Conservation (phyloP, 345 rosid species). For the Aethionema arabicum region DNA sequence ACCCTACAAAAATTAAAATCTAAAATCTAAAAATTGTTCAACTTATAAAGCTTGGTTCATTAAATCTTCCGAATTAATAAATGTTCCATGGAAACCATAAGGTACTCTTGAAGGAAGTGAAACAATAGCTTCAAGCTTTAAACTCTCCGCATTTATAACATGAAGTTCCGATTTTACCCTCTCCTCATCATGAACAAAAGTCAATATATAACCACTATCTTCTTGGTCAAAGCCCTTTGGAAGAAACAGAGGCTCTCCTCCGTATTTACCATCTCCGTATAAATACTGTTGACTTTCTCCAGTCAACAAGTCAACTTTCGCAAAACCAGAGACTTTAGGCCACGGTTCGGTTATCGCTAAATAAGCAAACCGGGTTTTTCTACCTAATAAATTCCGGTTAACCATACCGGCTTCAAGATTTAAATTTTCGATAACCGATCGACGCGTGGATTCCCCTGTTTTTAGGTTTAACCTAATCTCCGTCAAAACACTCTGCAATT, state of each 20-base stretch:
- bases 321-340: slow-evolving; percentile 89
- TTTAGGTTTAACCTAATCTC: slow-evolving; percentile 68
- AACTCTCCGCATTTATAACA: slow-evolving; percentile 51
- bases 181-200: slow-evolving; percentile 73
- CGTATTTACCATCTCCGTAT: slow-evolving; percentile 58
- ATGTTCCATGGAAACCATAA: slow-evolving; percentile 83
- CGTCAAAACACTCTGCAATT: slow-evolving; percentile 67
- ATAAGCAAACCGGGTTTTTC: slow-evolving; percentile 62
- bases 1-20: not conserved
- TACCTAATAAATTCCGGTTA: slow-evolving; percentile 65
- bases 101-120: slow-evolving; percentile 81
- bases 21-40: not conserved
- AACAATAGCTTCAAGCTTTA: slow-evolving; percentile 61
- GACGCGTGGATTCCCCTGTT: slow-evolving; percentile 68
- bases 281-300: slow-evolving; percentile 54
- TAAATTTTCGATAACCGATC: slow-evolving; percentile 48
- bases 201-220: slow-evolving; percentile 59
- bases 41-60: slow-evolving; percentile 44
- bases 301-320: slow-evolving; percentile 61
- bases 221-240: slow-evolving; percentile 43
- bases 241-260: slow-evolving; percentile 76
- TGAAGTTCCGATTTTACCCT: slow-evolving; percentile 64
- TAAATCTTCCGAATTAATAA: slow-evolving; percentile 51
- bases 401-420: slow-evolving; percentile 92
- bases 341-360: slow-evolving; percentile 80